Conservation (phyloP, 164 flowering plant species). For the Magnolia officinalis region DNA sequence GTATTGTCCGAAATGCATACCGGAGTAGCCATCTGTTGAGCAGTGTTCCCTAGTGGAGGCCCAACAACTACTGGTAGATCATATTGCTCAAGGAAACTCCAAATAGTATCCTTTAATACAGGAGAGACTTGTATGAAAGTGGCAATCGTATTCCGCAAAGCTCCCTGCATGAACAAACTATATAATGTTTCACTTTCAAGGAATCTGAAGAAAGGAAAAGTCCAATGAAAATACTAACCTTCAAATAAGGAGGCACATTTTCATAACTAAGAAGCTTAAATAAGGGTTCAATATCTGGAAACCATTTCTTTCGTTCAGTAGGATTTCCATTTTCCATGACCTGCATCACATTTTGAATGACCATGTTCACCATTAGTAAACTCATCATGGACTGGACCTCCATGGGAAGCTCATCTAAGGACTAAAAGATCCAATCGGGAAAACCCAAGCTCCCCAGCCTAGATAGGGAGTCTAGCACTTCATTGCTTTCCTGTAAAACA, state of each 20-base stretch:
- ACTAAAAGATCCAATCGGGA: not conserved
- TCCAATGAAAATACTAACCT: slow-evolving; percentile 39
- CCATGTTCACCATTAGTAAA: not conserved
- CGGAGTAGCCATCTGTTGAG: slow-evolving; percentile 54
- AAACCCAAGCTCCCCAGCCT: no score
- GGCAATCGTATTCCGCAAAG: slow-evolving; percentile 75
- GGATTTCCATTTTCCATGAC: slow-evolving; percentile 89
- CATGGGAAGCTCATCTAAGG: not conserved
- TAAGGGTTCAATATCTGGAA: slow-evolving; percentile 91
- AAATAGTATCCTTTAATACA: slow-evolving; percentile 64
- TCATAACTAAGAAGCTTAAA: slow-evolving; percentile 97
- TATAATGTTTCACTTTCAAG: not conserved
- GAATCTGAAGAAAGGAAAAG: not conserved
- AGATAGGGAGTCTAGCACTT: not conserved
- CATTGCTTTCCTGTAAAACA: not conserved
- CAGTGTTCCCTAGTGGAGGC: slow-evolving; percentile 39
- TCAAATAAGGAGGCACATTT: slow-evolving; percentile 92
- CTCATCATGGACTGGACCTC: not conserved
- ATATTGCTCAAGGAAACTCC: slow-evolving; percentile 94
- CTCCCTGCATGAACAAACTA: slow-evolving; percentile 54
- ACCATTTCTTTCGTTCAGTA: slow-evolving; percentile 77
- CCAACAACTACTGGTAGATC: slow-evolving; percentile 97
- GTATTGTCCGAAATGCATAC: slow-evolving; percentile 25
- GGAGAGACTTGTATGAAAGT: slow-evolving; percentile 76
- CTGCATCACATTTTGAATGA: slow-evolving; percentile 30